Evolutionary conservation across 2,329 filamentous ascomycete genomes (phyloP).

Genomic region (Cytospora leucostoma): DNA sequence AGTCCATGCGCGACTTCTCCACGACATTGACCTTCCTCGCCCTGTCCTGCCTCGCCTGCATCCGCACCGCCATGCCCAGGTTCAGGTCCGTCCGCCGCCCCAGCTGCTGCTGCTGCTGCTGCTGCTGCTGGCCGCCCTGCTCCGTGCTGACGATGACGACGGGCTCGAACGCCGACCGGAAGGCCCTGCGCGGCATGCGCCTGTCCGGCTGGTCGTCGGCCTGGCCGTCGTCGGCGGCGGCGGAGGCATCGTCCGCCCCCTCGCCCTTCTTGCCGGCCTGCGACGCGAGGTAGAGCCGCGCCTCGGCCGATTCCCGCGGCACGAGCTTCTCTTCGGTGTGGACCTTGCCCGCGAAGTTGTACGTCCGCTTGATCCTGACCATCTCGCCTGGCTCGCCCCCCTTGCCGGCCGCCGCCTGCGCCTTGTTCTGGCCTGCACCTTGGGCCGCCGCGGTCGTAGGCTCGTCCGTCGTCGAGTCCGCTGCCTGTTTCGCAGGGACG

Average conservation of each 20-base stretch:
- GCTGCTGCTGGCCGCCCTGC: slow-evolving; percentile 29
- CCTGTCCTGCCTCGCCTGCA: slow-evolving; percentile 47
- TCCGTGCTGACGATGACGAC: slow-evolving; percentile 40
- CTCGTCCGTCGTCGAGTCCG: slow-evolving; percentile 22
- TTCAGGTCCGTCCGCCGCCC: slow-evolving; percentile 56
- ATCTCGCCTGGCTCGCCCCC: slow-evolving; percentile 39
- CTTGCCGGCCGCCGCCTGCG: slow-evolving; percentile 19
- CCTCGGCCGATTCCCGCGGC: slow-evolving; percentile 64
- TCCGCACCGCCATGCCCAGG: slow-evolving; percentile 53
- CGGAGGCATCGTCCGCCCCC: slow-evolving; percentile 25
- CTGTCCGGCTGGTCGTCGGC: slow-evolving; percentile 41
- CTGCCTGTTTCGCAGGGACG: slow-evolving; percentile 30
- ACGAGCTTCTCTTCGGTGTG: slow-evolving; percentile 73
- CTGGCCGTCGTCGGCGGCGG: slow-evolving; percentile 30
- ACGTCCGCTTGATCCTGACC: slow-evolving; percentile 69
- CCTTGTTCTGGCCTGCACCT: slow-evolving; percentile 29
- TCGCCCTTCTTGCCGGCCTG: slow-evolving; percentile 39
- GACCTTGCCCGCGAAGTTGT: slow-evolving; percentile 73
- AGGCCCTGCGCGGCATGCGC: slow-evolving; percentile 55
- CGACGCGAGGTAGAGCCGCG: slow-evolving; percentile 62
- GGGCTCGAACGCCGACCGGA: slow-evolving; percentile 65
- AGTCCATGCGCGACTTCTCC: slow-evolving; percentile 73
- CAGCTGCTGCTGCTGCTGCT: too few species aligned
- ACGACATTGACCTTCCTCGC: slow-evolving; percentile 70
- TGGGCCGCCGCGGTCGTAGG: background rate